Base-by-base conservation (phyloP, 177 flowering plant genomes). In the Telopea speciosissima region DNA sequence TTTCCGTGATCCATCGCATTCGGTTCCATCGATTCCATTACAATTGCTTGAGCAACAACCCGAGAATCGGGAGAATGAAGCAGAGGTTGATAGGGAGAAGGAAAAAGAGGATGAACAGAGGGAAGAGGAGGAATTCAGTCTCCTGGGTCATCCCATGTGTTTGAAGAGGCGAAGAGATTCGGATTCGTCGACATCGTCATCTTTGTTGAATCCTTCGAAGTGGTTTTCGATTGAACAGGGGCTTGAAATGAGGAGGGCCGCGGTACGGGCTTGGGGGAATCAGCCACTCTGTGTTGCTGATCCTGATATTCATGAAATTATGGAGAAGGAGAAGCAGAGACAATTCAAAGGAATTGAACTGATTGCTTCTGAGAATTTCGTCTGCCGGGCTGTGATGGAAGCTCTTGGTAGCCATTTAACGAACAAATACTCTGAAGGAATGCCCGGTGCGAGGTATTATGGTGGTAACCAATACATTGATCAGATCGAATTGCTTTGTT, bases 331-430 rank as follows among this genome's bases (percentile, higher is more conserved):
- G 82, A 86, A 86, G 74, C 80, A 79, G 21, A 76, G 97, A 52
- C 93, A 92, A 64, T 79, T 80, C 71, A 81, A 74, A 78, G 97
- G 97, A 13, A 82, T 91, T 69, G 95, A 92, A 68, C 73, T 91
- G 59, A 89, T 89, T 12, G 92, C 95, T n/a, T 92, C 95, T 0
- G 97, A 92, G 83, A 92, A 92, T 79, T 92, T 90, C 45, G 93
- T 90, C 1, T 90, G 96, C 28, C 75, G 78, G 33, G 90, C 95
- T 0, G 97, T 89, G 22, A 88, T 92, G 87, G 93, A 92, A 75
- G 96, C 95, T 2, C 81, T 92, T 23, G 97, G 97, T 1, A 87
- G 92, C 68, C 90, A 87, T 60, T 80, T 92, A 74, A 90, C 95
- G 0, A 92, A 92, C 75, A 92, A 92, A 79, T 92, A 92, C 68